Conservation (phyloP, 2,329 filamentous ascomycete species). For the Sarocladium oryzae region DNA sequence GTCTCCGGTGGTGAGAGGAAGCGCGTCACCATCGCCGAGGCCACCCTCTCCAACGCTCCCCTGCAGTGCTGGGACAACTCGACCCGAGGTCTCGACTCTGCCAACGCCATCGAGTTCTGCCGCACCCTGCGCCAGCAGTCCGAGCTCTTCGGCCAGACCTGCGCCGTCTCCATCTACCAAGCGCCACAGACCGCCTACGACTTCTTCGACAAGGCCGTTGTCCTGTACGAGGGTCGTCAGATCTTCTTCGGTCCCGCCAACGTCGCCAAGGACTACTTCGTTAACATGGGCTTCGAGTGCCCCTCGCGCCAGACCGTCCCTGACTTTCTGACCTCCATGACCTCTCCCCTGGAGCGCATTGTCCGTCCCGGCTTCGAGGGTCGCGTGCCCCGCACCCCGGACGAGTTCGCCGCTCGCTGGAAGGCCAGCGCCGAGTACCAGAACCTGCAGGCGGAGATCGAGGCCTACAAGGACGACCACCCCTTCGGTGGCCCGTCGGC, state of each 20-base stretch:
- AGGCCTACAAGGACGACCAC: conserved; percentile 17
- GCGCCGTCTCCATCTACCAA: conserved; percentile 59
- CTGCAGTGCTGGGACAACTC: conserved; percentile 66
- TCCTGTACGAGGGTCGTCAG: conserved; percentile 61
- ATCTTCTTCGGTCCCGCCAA: conserved; percentile 57
- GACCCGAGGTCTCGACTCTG: conserved; percentile 57
- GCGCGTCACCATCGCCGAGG: conserved; percentile 31
- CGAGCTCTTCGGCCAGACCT: conserved; percentile 50
- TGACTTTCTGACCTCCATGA: conserved; percentile 55
- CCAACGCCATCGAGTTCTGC: conserved; percentile 61
- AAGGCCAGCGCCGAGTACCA: conserved; percentile 17
- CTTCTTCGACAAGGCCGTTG: conserved; percentile 55
- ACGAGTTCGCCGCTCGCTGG: conserved; percentile 29
- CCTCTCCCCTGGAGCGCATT: conserved; percentile 25
- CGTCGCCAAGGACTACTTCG: conserved; percentile 55
- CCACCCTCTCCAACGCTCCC: conserved; percentile 27
- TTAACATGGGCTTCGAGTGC: conserved; percentile 47
- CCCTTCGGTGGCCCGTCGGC: conserved; percentile 17
- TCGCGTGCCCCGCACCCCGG: conserved; percentile 25
- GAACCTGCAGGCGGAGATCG: conserved; percentile 20
- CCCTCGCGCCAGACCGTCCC: conserved; percentile 53
- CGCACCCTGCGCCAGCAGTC: conserved; percentile 53
- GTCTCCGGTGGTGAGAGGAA: conserved; percentile 51
- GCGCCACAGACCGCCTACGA: conserved; percentile 37
- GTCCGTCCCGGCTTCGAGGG: conserved; percentile 22